phyloP scores from a whole-genome alignment of 768 basidiomycete species.

The Neoboletus subvelutipes region DNA sequence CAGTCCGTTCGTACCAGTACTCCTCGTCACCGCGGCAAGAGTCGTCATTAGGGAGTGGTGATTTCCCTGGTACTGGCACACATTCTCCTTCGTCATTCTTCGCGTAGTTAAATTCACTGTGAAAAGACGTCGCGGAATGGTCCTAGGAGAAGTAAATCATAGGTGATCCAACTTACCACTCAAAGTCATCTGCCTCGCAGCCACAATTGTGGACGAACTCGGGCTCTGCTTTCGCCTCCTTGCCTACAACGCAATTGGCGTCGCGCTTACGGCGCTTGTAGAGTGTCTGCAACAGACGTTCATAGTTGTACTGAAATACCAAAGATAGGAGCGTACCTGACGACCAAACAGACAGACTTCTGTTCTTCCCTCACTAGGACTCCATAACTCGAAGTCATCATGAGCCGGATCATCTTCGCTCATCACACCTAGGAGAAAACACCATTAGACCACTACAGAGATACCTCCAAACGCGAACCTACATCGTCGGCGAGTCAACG shows the following conservation, averaged over 20 bases:
- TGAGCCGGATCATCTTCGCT: conserved; percentile 66
- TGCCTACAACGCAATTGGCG: conserved; percentile 81
- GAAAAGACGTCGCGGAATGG: not conserved
- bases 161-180: conserved; percentile 66
- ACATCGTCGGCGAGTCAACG: conserved; percentile 78
- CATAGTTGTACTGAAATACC: not conserved
- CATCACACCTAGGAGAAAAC: conserved; percentile 54
- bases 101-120: conserved; percentile 89
- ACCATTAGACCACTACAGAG: not conserved
- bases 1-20: conserved; percentile 93
- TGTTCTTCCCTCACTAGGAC: conserved; percentile 83
- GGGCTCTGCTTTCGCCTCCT: conserved; percentile 51
- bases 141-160: not conserved
- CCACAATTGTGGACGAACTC: conserved; percentile 67
- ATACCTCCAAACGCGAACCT: conserved; percentile 29
- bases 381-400: conserved; percentile 98
- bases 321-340: conserved; percentile 49
- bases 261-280: conserved; percentile 87
- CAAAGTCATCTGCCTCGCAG: conserved; percentile 79
- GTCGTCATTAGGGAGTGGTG: conserved; percentile 59
- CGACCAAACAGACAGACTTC: conserved; percentile 92
- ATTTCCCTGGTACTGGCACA: conserved; percentile 70
- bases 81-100: conserved; percentile 71
- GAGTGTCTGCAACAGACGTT: conserved; percentile 54
- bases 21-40: conserved; percentile 62